Conservation (phyloP, 495 filamentous ascomycete genomes). For the Daldinia caldariorum region DNA sequence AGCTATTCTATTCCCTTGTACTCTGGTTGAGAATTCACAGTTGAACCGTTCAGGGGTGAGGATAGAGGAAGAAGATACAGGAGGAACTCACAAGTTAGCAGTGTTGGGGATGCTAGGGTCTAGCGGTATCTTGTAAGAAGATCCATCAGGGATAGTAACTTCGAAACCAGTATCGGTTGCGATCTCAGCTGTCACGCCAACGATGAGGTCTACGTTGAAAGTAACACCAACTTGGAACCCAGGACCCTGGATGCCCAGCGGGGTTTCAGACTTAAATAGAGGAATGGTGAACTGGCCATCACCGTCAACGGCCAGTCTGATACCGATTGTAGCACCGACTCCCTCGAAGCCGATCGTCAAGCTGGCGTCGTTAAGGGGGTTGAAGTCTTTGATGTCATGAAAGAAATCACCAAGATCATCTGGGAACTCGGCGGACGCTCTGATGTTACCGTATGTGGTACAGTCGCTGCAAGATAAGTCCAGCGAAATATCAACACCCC, state of each 20-base stretch:
- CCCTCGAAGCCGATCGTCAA: constrained; percentile 41
- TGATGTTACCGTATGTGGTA: constrained; percentile 36
- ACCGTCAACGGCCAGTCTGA: constrained; percentile 22
- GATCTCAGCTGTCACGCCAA: constrained; percentile 39
- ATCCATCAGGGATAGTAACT: constrained; percentile 46
- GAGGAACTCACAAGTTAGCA: constrained; percentile 42
- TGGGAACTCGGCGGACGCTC: constrained; percentile 39
- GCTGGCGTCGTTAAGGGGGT: constrained; percentile 41
- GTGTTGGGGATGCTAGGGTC: constrained; percentile 30
- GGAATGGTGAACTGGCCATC: constrained; percentile 37
- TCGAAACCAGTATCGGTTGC: constrained; percentile 46
- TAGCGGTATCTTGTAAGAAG: constrained; percentile 43
- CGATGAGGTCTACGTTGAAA: constrained; percentile 45
- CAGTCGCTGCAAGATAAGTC: constrained; percentile 39
- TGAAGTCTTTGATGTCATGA: constrained; percentile 25
- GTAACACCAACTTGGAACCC: constrained; percentile 46
- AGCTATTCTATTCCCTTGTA: background rate
- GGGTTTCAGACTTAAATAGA: constrained; percentile 33
- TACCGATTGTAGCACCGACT: constrained; percentile 37
- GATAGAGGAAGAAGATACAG: background rate
- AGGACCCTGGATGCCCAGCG: constrained; percentile 45
- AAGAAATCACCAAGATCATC: constrained; percentile 37
- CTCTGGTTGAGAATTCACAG: background rate
- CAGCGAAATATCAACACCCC: constrained; percentile 26
- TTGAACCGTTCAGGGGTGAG: background rate